Percentiles rank a stretch among this genome's conserved stretches.
phyloP scores from a whole-genome alignment of 257 asterid species.

The Coffea eugenioides region DNA sequence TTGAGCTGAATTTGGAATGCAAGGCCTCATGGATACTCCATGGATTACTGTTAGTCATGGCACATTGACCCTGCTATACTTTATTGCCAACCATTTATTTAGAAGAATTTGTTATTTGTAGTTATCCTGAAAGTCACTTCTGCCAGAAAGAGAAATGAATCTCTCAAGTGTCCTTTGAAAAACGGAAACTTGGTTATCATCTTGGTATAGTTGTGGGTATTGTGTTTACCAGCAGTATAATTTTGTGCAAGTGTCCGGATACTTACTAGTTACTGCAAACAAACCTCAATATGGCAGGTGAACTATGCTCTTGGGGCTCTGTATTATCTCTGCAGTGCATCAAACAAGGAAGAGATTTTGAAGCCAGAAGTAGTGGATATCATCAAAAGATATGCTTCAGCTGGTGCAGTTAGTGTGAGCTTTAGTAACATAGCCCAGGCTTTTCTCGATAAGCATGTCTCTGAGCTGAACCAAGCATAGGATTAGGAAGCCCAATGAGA shows the following conservation, averaged over 20 bases:
- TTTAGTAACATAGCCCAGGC: slow-evolving; percentile 82
- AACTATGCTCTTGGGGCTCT: slow-evolving; percentile 72
- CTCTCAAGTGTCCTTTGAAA: not conserved
- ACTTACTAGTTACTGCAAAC: not conserved
- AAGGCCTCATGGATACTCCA: too few species aligned
- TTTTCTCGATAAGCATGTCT: slow-evolving; percentile 58
- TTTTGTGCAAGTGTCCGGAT: not conserved
- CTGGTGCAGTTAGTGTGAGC: slow-evolving; percentile 50
- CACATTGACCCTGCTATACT: not conserved
- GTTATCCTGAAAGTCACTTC: not conserved
- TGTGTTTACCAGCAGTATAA: not conserved
- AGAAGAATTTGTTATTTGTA: not conserved
- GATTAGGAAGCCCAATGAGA: not conserved
- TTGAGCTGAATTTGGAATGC: not conserved
- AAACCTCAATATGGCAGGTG: slow-evolving; percentile 46
- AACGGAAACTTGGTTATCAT: not conserved
- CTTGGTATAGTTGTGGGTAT: not conserved
- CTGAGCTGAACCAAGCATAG: slow-evolving; percentile 16
- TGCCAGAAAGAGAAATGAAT: not conserved
- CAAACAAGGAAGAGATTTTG: slow-evolving; percentile 58
- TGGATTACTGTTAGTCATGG: not conserved
- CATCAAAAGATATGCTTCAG: slow-evolving; percentile 64
- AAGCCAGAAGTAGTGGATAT: slow-evolving; percentile 78
- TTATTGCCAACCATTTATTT: not conserved
- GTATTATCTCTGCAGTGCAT: slow-evolving; percentile 65